Percentiles rank a stretch among this genome's conserved stretches.
Evolutionary conservation across 768 basidiomycete genomes (phyloP).

Genomic region (Suillus sp.): DNA sequence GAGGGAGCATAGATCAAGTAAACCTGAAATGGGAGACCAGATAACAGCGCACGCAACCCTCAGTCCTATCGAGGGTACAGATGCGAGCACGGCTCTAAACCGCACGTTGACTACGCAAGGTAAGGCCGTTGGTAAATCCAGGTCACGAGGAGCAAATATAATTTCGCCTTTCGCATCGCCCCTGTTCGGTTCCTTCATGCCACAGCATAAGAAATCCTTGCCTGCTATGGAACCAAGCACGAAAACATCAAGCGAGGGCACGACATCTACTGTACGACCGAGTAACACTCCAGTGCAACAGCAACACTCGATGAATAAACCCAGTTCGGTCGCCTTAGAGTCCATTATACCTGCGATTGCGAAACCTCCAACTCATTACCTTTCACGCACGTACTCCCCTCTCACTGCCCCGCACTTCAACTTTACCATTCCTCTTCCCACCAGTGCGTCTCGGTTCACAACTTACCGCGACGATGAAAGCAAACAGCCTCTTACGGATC

Average conservation of each 20-base stretch:
- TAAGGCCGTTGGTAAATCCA: slow-evolving; percentile 36
- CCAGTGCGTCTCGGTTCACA: slow-evolving; percentile 57
- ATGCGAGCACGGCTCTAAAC: slow-evolving; percentile 48
- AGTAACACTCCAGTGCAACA: slow-evolving; percentile 17
- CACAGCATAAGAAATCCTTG: slow-evolving; percentile 47
- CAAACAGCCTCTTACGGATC: slow-evolving; percentile 72
- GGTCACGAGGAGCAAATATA: slow-evolving; percentile 40
- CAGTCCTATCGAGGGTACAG: slow-evolving; percentile 41
- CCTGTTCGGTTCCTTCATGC: slow-evolving; percentile 60
- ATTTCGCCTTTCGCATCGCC: slow-evolving; percentile 52
- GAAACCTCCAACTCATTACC: slow-evolving; percentile 84
- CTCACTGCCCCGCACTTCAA: slow-evolving; percentile 75
- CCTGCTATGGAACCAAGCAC: slow-evolving; percentile 27
- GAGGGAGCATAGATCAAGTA: slow-evolving; percentile 36
- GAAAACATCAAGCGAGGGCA: slow-evolving; percentile 18
- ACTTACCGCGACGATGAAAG: slow-evolving; percentile 52
- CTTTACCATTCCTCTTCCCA: slow-evolving; percentile 63
- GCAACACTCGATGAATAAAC: slow-evolving; percentile 33
- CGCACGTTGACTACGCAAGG: slow-evolving; percentile 45
- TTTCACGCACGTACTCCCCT: slow-evolving; percentile 72
- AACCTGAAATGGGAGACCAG: slow-evolving; percentile 31
- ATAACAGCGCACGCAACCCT: slow-evolving; percentile 46
- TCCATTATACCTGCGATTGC: slow-evolving; percentile 79
- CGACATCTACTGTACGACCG: slow-evolving; percentile 7
- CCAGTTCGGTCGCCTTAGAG: slow-evolving; percentile 64